These are phyloP conservation scores for Apiotrichum sp. DNA, from an alignment of 1,284 basidiomycete species.

Conservation along the genomic window DNA sequence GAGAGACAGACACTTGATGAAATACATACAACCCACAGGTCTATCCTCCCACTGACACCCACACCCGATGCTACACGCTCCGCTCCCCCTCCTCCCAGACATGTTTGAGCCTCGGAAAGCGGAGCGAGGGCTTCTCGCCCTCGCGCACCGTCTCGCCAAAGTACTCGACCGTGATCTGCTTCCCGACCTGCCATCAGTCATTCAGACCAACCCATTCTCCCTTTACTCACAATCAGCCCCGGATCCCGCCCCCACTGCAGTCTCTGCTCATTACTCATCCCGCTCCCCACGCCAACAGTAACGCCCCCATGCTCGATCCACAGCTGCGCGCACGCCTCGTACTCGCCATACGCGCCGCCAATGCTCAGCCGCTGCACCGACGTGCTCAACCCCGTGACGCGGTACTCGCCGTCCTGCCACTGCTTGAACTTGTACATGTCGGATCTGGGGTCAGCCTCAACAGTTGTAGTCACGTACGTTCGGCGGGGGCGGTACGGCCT, in stretches of 20 bases:
- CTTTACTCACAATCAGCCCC: constrained; percentile 27
- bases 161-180: constrained; percentile 43
- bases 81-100: constrained; percentile 39
- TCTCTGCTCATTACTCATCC: constrained; percentile 38
- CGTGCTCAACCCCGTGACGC: constrained; percentile 26
- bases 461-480: constrained; percentile 21
- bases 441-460: constrained; percentile 11
- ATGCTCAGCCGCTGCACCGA: constrained; percentile 30
- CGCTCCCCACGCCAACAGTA: constrained; percentile 39
- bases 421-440: constrained; percentile 44
- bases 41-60: not conserved
- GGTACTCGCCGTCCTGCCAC: constrained; percentile 44
- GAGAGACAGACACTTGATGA: too few species aligned
- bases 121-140: constrained; percentile 26
- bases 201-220: not conserved
- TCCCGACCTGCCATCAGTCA: constrained; percentile 28
- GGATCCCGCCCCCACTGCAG: constrained; percentile 35
- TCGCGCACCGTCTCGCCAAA: constrained; percentile 34
- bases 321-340: constrained; percentile 32
- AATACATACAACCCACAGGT: too few species aligned
- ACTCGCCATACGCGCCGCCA: constrained; percentile 31
- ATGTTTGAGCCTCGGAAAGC: constrained; percentile 42
- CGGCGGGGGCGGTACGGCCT: constrained; percentile 35
- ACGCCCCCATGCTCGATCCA: constrained; percentile 39
- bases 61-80: constrained; percentile 15